Evolutionary conservation across 257 asterid species (phyloP), one percentile per base, ranked within the genome.

Genomic region (Echites panduratus): DNA sequence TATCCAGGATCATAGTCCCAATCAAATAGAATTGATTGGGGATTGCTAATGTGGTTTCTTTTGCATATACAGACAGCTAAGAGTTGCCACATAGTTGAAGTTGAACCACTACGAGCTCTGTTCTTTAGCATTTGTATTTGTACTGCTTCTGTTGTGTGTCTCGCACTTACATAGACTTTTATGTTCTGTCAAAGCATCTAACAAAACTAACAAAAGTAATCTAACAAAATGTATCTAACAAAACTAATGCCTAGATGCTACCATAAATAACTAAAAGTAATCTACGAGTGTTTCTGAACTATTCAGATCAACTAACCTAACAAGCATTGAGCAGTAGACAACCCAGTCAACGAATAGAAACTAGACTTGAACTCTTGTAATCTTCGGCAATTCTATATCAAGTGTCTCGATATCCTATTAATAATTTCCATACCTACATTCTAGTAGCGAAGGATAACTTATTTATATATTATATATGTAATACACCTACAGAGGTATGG

Each of bases 271-370:
- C 7, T n/a, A 50, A 43, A 45, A 52, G 17, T 57, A 17, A 26
- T 22, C 7, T 45, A 47, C 6, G 41, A 56, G 20, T 29, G 38
- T 70, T 49, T 35, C 24, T 63, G 58, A 71, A 61, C 43, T 67
- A 68, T 52, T 56, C 72, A 58, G 26, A 56, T 74, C 20, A 0
- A 82, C 89, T 73, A 56, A 91, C 97, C 97, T 96, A 89, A 62
- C 92, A 93, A 71, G 89, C 83, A 70, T 91, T 96, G 22, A 96
- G 97, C 73, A 91, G 92, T 68, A 91, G 83, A 64, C 96, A 96
- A 64, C 97, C 97, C 83, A 91, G 72, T 79, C 97, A 79, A 58
- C 97, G 82, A 43, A 91, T 77, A 56, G 95, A 84, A 26, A 91
- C 93, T 11, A 85, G 95, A 69, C 93, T 85, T 61, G 84, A 87